Percentiles rank a stretch among this genome's conserved stretches.
phyloP scores from a whole-genome alignment of 1,139 yeast species.

The Candida sojae region DNA sequence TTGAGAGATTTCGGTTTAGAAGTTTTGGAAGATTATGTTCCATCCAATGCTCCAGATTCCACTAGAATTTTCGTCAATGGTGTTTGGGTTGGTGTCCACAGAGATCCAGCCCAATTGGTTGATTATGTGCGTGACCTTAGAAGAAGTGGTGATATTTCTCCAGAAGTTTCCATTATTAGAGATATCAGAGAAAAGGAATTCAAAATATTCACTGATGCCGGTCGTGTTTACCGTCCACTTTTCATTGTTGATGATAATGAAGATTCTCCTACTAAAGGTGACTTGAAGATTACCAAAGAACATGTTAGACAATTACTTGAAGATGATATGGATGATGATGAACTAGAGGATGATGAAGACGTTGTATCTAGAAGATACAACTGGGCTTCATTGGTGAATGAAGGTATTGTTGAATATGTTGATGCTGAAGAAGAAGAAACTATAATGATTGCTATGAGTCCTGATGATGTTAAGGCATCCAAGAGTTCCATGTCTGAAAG shows the following conservation, averaged over 20 bases:
- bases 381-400: constrained; percentile 82
- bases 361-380: constrained; percentile 65
- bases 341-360: constrained; percentile 59
- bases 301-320: constrained; percentile 64
- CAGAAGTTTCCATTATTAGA: constrained; percentile 95
- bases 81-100: constrained; percentile 99
- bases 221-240: constrained; percentile 94
- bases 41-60: constrained; percentile 87
- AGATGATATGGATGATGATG: constrained; percentile 53
- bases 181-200: constrained; percentile 96
- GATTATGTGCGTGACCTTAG: constrained; percentile 90
- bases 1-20: constrained; percentile 99
- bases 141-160: constrained; percentile 93
- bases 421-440: constrained; percentile 99
- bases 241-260: constrained; percentile 88
- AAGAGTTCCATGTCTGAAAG: constrained; percentile 52
- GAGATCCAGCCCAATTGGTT: constrained; percentile 90
- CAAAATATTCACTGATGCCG: constrained; percentile 96
- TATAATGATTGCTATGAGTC: constrained; percentile 97
- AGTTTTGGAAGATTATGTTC: constrained; percentile 93
- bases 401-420: constrained; percentile 90
- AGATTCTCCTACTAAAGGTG: constrained; percentile 73
- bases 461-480: constrained; percentile 86
- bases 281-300: constrained; percentile 79
- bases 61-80: constrained; percentile 97